These are phyloP conservation scores for Forsythia suspensa DNA, from an alignment of 257 asterid species.

Conservation along the genomic window DNA sequence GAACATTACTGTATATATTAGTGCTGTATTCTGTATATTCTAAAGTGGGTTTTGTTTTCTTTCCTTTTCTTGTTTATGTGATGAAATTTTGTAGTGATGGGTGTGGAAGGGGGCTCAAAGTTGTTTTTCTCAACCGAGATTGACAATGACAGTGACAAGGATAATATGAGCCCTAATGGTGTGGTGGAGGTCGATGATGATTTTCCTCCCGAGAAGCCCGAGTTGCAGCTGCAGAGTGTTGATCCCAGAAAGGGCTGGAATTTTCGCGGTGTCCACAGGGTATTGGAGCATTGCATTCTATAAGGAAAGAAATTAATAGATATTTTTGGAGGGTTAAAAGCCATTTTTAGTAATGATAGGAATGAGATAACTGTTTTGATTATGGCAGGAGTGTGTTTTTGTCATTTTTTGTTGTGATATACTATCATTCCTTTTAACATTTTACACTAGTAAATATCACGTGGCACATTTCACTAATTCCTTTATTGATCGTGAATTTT, in stretches of 20 bases:
- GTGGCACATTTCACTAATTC: neutral
- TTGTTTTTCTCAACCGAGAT: constrained; percentile 56
- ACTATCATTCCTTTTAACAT: neutral
- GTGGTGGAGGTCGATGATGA: constrained; percentile 48
- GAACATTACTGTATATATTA: neutral
- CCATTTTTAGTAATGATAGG: constrained; percentile 7
- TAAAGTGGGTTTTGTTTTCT: neutral
- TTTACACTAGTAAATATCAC: neutral
- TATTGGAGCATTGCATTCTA: constrained; percentile 21
- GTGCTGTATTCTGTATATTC: neutral
- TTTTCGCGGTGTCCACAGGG: constrained; percentile 94
- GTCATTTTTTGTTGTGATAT: neutral
- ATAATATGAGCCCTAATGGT: constrained; percentile 5
- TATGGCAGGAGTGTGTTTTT: neutral
- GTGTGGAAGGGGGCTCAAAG: constrained; percentile 48
- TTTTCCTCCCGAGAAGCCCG: constrained; percentile 59
- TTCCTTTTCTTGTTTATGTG: neutral
- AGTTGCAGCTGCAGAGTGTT: constrained; percentile 73
- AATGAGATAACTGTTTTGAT: neutral
- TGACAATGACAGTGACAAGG: constrained; percentile 36
- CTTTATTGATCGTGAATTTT: constrained; percentile 2
- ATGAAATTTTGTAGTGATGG: constrained; percentile 33
- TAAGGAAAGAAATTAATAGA: neutral
- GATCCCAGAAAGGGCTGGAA: constrained; percentile 95
- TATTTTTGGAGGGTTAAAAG: neutral